Conservation (phyloP, 2,329 filamentous ascomycete genomes). For the Nakataea oryzae region DNA sequence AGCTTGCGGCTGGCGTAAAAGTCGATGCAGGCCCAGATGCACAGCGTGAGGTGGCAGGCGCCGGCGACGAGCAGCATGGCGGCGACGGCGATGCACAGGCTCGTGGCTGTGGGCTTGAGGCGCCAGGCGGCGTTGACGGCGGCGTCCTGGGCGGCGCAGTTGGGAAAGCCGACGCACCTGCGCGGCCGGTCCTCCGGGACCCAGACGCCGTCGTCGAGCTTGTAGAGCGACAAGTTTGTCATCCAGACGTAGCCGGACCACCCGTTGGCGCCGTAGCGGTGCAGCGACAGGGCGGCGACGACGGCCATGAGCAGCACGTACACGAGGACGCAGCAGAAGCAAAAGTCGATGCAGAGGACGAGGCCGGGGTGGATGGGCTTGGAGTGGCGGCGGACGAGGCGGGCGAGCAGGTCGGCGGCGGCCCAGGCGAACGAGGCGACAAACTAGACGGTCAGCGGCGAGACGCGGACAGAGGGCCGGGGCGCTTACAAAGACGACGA, state of each 20-base stretch:
- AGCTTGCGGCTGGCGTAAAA: neutral
- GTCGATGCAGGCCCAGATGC: conserved; percentile 12
- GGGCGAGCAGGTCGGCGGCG: conserved; percentile 3
- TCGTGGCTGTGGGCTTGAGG: neutral
- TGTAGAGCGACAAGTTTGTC: neutral
- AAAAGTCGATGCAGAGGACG: conserved; percentile 8
- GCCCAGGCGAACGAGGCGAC: conserved; percentile 6
- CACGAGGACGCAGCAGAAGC: conserved; percentile 8
- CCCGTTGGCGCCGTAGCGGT: neutral
- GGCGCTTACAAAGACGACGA: neutral
- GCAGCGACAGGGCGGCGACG: neutral
- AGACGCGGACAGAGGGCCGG: no score
- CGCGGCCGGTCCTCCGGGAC: conserved; percentile 1
- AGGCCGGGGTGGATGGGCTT: conserved; percentile 8
- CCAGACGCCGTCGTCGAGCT: conserved; percentile 3
- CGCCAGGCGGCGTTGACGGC: conserved; percentile 6
- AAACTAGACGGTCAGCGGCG: neutral
- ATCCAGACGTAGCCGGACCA: neutral
- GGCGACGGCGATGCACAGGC: neutral
- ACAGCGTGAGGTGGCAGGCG: conserved; percentile 22
- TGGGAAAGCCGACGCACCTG: neutral
- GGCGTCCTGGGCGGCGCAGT: conserved; percentile 9
- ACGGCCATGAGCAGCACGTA: conserved; percentile 2
- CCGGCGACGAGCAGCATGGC: conserved; percentile 9
- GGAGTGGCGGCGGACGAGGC: neutral